Evolutionary conservation across 257 asterid species (phyloP).

Genomic region (Capsicum rhomboideum): DNA sequence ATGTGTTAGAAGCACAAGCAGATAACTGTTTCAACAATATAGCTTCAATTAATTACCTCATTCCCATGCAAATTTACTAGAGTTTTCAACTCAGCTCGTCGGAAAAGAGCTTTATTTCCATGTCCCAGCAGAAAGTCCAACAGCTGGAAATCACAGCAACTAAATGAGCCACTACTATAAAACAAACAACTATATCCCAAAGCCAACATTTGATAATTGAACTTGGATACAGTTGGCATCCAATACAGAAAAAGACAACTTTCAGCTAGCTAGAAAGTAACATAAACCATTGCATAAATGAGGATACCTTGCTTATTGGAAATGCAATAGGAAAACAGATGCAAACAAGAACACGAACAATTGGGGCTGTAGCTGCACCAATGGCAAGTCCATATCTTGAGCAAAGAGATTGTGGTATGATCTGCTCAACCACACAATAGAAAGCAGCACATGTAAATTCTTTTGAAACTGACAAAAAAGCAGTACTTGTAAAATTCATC

Average conservation of each 20-base stretch:
- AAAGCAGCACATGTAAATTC: neutral
- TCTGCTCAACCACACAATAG: conserved; percentile 32
- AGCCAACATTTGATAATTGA: neutral
- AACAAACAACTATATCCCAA: neutral
- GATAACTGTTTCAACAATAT: neutral
- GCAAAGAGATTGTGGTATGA: conserved; percentile 94
- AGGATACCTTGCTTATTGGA: conserved; percentile 93
- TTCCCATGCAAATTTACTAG: conserved; percentile 76
- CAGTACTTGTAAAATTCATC: neutral
- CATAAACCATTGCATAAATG: neutral
- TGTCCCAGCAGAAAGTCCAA: conserved; percentile 76
- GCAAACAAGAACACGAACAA: conserved; percentile 86
- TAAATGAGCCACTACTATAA: neutral
- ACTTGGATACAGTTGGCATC: neutral
- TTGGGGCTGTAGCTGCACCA: conserved; percentile 76
- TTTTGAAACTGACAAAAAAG: no score
- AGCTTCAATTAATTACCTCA: conserved; percentile 37
- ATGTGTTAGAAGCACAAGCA: neutral
- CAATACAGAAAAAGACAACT: neutral
- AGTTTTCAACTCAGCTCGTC: conserved; percentile 95
- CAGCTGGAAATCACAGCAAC: conserved; percentile 35
- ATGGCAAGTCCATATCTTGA: conserved; percentile 89
- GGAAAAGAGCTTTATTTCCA: conserved; percentile 73
- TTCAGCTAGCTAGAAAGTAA: neutral
- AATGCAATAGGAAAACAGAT: conserved; percentile 93